Evolutionary conservation across 1,139 yeast genomes (phyloP).

Genomic region (Diutina scorzettiae): DNA sequence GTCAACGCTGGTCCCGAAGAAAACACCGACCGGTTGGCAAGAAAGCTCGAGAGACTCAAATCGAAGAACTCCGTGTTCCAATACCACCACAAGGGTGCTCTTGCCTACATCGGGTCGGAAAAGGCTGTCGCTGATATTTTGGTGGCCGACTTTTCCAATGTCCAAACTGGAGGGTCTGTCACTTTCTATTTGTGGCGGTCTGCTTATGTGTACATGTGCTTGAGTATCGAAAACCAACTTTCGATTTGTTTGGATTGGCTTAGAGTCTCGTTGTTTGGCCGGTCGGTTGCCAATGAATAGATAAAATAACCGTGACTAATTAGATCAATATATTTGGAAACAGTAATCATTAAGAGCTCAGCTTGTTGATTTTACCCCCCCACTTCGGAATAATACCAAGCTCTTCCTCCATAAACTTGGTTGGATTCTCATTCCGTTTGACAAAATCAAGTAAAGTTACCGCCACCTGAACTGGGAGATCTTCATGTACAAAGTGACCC

Average conservation of each 20-base stretch:
- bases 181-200: constrained; percentile 93
- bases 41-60: constrained; percentile 28
- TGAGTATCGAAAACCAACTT: constrained; percentile 77
- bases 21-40: constrained; percentile 27
- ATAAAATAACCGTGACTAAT: no score
- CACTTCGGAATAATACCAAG: constrained; percentile 35
- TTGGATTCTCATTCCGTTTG: constrained; percentile 27
- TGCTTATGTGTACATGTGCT: constrained; percentile 86
- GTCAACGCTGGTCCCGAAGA: constrained; percentile 20
- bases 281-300: constrained; percentile 61
- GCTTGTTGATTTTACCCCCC: constrained; percentile 34
- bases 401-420: constrained; percentile 25
- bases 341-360: not conserved
- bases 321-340: not conserved
- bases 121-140: constrained; percentile 88
- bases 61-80: constrained; percentile 45
- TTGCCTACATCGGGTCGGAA: constrained; percentile 81
- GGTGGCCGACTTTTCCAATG: constrained; percentile 77
- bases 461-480: constrained; percentile 60
- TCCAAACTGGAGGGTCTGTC: constrained; percentile 73
- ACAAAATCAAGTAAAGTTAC: constrained; percentile 38
- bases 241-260: constrained; percentile 81
- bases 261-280: constrained; percentile 78
- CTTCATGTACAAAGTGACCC: constrained; percentile 93
- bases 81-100: constrained; percentile 60